Evolutionary conservation across 2,329 filamentous ascomycete species (phyloP).

Genomic region (Coniochaeta sp.): DNA sequence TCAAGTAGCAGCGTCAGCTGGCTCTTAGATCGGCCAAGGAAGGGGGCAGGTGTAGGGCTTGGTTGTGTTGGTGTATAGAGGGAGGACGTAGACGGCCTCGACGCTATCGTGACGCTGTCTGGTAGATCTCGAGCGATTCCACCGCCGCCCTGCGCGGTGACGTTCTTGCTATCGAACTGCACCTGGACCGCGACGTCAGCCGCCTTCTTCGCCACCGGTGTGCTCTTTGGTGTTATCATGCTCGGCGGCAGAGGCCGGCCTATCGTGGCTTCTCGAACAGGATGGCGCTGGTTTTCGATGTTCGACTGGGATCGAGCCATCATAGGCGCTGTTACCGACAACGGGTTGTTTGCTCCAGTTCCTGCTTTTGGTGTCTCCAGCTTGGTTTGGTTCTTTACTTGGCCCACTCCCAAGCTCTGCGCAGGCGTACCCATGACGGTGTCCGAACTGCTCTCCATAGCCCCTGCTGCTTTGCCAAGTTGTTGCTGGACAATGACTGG

Average conservation of each 20-base stretch:
- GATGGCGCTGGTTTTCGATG: conserved; percentile 4
- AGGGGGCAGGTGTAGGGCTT: conserved; percentile 34
- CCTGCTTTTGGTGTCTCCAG: neutral
- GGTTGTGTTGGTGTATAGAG: conserved; percentile 43
- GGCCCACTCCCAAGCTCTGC: neutral
- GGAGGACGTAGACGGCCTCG: conserved; percentile 20
- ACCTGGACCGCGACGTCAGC: conserved; percentile 11
- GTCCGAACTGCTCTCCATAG: neutral
- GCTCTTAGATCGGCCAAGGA: conserved; percentile 52
- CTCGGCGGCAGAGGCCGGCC: conserved; percentile 9
- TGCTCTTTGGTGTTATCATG: conserved; percentile 12
- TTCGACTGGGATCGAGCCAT: conserved; percentile 12
- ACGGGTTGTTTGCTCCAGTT: neutral
- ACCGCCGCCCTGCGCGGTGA: conserved; percentile 9
- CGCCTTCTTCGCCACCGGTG: conserved; percentile 9
- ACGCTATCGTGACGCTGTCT: conserved; percentile 6
- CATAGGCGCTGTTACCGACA: neutral
- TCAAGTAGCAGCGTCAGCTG: conserved; percentile 52
- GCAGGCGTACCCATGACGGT: neutral
- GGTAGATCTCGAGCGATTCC: conserved; percentile 14
- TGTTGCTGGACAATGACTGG: neutral
- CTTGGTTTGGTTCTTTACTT: neutral
- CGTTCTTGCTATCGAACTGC: conserved; percentile 17
- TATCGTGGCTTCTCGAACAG: conserved; percentile 2
- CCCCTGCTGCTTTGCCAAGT: no score